These are phyloP conservation scores for Fusarium euwallaceae DNA, from an alignment of 2,329 filamentous ascomycete species.

Conservation along the genomic window DNA sequence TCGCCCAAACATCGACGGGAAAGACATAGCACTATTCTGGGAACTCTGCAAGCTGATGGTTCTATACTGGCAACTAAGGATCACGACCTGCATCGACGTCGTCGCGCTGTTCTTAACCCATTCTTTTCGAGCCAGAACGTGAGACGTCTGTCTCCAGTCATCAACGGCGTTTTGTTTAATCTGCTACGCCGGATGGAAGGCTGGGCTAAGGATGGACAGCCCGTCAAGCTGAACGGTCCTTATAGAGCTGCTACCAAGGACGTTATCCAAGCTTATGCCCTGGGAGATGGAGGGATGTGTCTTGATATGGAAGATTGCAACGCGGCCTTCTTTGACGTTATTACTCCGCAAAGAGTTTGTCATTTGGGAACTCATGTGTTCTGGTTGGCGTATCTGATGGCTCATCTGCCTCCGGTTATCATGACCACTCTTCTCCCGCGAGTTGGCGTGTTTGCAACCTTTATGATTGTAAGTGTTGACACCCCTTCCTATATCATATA, in stretches of 20 bases:
- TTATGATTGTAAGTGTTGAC: background rate
- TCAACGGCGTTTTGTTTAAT: slow-evolving; percentile 24
- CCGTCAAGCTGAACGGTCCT: slow-evolving; percentile 11
- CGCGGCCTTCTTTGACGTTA: slow-evolving; percentile 43
- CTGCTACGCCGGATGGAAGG: slow-evolving; percentile 17
- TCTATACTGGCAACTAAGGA: slow-evolving; percentile 37
- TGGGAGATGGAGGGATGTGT: slow-evolving; percentile 43
- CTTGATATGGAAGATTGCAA: slow-evolving; percentile 49
- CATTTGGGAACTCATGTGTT: slow-evolving; percentile 41
- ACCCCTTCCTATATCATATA: rapidly evolving
- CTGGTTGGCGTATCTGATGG: slow-evolving; percentile 38
- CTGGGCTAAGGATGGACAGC: slow-evolving; percentile 12
- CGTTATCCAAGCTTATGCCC: slow-evolving; percentile 35
- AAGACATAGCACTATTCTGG: slow-evolving; percentile 18
- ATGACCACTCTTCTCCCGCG: slow-evolving; percentile 36
- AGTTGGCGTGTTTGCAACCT: slow-evolving; percentile 10
- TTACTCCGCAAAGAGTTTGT: slow-evolving; percentile 24
- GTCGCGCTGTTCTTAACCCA: slow-evolving; percentile 37
- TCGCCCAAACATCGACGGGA: slow-evolving; percentile 23
- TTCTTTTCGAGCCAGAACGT: slow-evolving; percentile 45
- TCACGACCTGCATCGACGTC: slow-evolving; percentile 42
- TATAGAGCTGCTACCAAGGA: slow-evolving; percentile 36
- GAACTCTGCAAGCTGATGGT: slow-evolving; percentile 2
- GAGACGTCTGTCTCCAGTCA: slow-evolving; percentile 22
- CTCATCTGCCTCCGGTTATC: slow-evolving; percentile 36